Evolutionary conservation across 176 grass and related monocot genomes (phyloP).

Genomic region (Metroxylon sagu): DNA sequence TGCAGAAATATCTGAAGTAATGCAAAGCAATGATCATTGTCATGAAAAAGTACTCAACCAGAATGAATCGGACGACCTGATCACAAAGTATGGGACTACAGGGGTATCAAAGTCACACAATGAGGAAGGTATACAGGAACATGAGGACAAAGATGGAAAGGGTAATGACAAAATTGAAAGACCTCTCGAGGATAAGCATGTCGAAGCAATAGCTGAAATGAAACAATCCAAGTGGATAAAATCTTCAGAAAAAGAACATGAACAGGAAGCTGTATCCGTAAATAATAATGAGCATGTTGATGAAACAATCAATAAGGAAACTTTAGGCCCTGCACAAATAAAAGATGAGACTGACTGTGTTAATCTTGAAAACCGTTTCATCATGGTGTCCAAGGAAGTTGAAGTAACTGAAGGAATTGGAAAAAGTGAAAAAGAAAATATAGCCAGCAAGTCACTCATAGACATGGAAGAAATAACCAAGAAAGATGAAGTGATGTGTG

Average conservation of each 20-base stretch:
- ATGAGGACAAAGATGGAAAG: background rate
- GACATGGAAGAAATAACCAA: background rate
- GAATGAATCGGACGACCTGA: too few species aligned
- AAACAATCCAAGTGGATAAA: background rate
- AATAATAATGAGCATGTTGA: background rate
- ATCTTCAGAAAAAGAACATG: background rate
- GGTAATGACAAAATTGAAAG: background rate
- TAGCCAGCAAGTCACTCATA: background rate
- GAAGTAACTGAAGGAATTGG: background rate
- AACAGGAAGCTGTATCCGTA: background rate
- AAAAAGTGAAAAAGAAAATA: background rate
- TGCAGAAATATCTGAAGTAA: background rate
- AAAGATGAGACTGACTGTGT: background rate
- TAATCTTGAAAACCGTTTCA: background rate
- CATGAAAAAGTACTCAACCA: background rate
- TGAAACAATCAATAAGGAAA: background rate
- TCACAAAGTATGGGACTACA: too few species aligned
- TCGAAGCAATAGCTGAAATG: background rate
- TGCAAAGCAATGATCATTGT: background rate
- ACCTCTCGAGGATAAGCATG: background rate
- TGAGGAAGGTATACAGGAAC: background rate
- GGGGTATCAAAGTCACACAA: background rate
- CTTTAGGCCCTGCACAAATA: background rate
- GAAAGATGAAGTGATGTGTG: background rate
- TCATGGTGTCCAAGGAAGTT: background rate